A percentile compares a stretch with the other conserved stretches of the same genome.
Conservation (phyloP, 2,329 filamentous ascomycete genomes). For the Colletotrichum liriopes region DNA sequence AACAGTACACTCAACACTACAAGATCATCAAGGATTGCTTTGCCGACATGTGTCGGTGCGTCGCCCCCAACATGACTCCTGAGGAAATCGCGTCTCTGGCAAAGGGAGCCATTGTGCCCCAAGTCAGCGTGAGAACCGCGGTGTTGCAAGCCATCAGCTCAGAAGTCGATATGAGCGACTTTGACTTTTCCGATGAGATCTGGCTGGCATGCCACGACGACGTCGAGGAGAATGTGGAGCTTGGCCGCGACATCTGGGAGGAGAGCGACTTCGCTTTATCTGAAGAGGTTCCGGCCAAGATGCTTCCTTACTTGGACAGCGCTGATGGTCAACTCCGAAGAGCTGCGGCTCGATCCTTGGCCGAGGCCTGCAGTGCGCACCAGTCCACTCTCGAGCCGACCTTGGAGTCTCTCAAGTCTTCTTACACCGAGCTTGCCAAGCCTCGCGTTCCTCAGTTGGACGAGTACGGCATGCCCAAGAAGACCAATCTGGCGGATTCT, state of each 20-base stretch:
- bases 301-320: constrained; percentile 85
- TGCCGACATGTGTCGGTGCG: constrained; percentile 85
- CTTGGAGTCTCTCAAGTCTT: constrained; percentile 76
- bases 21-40: constrained; percentile 95
- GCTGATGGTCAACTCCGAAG: constrained; percentile 86
- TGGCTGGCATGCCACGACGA: constrained; percentile 96
- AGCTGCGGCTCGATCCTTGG: constrained; percentile 85
- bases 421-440: constrained; percentile 85
- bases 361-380: constrained; percentile 78
- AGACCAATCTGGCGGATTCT: constrained; percentile 87
- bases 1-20: constrained; percentile 92
- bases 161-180: constrained; percentile 91
- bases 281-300: constrained; percentile 74
- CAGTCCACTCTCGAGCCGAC: constrained; percentile 73
- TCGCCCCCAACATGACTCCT: constrained; percentile 84
- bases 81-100: constrained; percentile 84
- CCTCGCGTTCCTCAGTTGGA: constrained; percentile 88
- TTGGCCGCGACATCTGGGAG: constrained; percentile 93
- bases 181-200: constrained; percentile 89
- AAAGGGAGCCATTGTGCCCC: constrained; percentile 83
- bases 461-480: constrained; percentile 94
- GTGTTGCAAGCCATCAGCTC: constrained; percentile 91
- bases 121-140: constrained; percentile 85
- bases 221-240: constrained; percentile 85
- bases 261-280: constrained; percentile 86